Percentiles rank a stretch among this genome's conserved stretches.
Conservation (phyloP, 2,329 filamentous ascomycete species). For the Blumeriella jaapii region DNA sequence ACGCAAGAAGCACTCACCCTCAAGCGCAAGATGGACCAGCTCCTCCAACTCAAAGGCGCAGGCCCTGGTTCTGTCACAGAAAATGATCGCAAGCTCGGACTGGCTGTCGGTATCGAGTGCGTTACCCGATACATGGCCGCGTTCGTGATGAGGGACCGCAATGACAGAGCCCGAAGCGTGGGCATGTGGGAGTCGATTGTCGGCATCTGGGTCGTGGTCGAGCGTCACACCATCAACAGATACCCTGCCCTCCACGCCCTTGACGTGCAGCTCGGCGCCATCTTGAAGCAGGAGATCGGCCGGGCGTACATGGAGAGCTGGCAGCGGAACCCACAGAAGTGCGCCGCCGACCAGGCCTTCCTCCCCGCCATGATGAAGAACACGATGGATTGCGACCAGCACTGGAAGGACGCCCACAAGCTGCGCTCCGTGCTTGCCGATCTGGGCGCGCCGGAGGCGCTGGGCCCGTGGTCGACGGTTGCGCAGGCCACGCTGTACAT, state of each 20-base stretch:
- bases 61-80: conserved; percentile 11
- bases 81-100: conserved; percentile 18
- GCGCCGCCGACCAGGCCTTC: conserved; percentile 17
- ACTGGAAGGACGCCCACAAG: conserved; percentile 11
- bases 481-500: conserved; percentile 35
- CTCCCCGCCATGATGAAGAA: conserved; percentile 21
- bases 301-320: conserved; percentile 7
- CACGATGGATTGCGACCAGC: conserved; percentile 24
- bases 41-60: conserved; percentile 19
- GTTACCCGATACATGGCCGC: conserved; percentile 23
- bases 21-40: conserved; percentile 26
- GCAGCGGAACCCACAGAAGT: conserved; percentile 1
- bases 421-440: conserved; percentile 29
- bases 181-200: conserved; percentile 35
- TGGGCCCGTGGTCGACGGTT: conserved; percentile 31
- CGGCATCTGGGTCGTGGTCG: conserved; percentile 31
- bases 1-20: conserved; percentile 16
- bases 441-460: conserved; percentile 20
- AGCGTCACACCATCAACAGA: conserved; percentile 29
- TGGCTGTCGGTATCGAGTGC: conserved; percentile 22
- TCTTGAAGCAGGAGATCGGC: conserved; percentile 13
- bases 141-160: conserved; percentile 15
- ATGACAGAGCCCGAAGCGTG: conserved; percentile 3
- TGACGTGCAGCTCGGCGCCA: conserved; percentile 10
- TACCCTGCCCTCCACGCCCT: conserved; percentile 8